These are phyloP conservation scores for Ceriops tagal DNA, from an alignment of 345 rosid genomes.

Conservation along the genomic window DNA sequence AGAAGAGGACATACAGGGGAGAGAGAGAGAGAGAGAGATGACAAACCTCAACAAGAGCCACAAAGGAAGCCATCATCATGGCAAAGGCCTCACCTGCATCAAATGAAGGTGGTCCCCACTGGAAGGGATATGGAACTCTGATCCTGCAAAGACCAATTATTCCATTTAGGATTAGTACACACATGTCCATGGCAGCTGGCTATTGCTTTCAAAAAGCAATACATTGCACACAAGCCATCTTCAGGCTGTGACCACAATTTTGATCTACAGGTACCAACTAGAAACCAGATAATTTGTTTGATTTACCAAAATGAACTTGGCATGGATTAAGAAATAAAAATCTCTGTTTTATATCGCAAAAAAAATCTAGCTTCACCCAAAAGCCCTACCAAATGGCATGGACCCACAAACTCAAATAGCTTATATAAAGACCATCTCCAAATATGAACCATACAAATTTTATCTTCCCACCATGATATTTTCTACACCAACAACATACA, in stretches of 20 bases:
- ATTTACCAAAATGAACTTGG: not conserved
- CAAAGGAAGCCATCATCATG: constrained; percentile 99
- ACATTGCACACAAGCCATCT: constrained; percentile 3
- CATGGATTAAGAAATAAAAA: not conserved
- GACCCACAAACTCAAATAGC: not conserved
- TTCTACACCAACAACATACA: not conserved
- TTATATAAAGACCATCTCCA: not conserved
- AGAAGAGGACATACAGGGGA: not conserved
- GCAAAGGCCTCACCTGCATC: constrained; percentile 99
- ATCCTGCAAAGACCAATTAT: constrained; percentile 54
- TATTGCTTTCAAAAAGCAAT: constrained; percentile 6
- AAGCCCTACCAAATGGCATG: not conserved
- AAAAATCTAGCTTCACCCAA: not conserved
- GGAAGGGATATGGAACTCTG: constrained; percentile 96
- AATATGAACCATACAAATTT: not conserved
- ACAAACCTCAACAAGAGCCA: constrained; percentile 96
- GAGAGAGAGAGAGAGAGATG: constrained; percentile 5
- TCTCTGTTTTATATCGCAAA: not conserved
- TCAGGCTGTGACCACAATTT: constrained; percentile 7
- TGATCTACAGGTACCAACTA: not conserved
- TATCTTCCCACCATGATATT: not conserved
- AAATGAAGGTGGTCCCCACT: constrained; percentile 98
- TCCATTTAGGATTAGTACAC: constrained; percentile 10
- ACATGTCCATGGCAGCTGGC: not conserved
- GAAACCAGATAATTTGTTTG: not conserved